These are phyloP conservation scores for Pseudogymnoascus sp. DNA, from an alignment of 2,329 filamentous ascomycete species.

Conservation along the genomic window DNA sequence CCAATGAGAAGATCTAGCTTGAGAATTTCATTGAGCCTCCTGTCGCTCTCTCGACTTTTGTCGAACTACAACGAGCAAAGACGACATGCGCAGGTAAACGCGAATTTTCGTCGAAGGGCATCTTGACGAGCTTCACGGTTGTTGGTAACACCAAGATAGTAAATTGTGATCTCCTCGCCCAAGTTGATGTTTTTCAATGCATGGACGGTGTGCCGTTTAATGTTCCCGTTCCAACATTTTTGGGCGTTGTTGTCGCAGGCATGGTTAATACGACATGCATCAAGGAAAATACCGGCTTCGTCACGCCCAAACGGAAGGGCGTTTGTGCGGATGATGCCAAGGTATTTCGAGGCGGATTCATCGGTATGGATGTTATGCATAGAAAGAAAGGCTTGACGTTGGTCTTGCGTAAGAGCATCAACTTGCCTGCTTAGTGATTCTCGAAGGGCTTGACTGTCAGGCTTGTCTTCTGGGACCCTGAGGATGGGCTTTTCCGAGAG, in stretches of 20 bases:
- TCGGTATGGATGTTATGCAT: not conserved
- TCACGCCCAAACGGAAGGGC: constrained; percentile 12
- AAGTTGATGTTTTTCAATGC: constrained; percentile 28
- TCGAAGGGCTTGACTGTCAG: not conserved
- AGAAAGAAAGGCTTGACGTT: not conserved
- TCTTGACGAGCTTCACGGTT: constrained; percentile 20
- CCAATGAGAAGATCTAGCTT: constrained; percentile 23
- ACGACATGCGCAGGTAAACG: constrained; percentile 29
- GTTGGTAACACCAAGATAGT: constrained; percentile 23
- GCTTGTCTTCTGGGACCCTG: constrained; percentile 16
- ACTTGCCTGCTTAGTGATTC: constrained; percentile 2
- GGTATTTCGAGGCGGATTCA: constrained; percentile 10
- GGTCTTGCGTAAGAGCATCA: not conserved
- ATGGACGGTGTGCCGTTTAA: constrained; percentile 27
- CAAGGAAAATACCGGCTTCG: constrained; percentile 27
- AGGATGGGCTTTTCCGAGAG: constrained; percentile 34
- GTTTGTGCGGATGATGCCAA: constrained; percentile 17
- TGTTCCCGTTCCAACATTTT: constrained; percentile 29
- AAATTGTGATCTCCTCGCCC: constrained; percentile 31
- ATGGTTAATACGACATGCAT: constrained; percentile 31
- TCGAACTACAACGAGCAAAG: constrained; percentile 30
- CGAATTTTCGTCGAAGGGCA: constrained; percentile 25
- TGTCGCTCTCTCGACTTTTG: constrained; percentile 28
- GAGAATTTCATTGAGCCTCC: constrained; percentile 18
- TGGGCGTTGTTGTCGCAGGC: constrained; percentile 31